A percentile compares a stretch with the other conserved stretches of the same genome.
phyloP scores from a whole-genome alignment of 495 filamentous ascomycete species.

The Penicillium paxilli region DNA sequence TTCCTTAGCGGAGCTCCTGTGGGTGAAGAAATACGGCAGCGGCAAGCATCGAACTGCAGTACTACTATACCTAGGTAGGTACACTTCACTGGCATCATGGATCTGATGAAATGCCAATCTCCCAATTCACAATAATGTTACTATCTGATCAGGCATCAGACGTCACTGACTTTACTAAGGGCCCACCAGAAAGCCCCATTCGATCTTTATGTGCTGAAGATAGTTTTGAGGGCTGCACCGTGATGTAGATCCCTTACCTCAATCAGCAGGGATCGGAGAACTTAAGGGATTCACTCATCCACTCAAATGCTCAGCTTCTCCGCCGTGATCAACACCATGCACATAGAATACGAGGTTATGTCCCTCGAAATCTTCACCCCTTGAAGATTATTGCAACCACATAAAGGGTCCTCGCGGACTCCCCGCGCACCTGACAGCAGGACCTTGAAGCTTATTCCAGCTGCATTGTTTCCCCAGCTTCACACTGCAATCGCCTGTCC shows the following conservation, averaged over 20 bases:
- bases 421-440: not conserved
- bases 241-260: constrained; percentile 1
- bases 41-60: no score
- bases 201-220: not conserved
- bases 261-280: constrained; percentile 2
- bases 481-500: constrained; percentile 5
- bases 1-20: no score
- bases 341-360: constrained; percentile 6
- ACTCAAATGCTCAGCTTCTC: not conserved
- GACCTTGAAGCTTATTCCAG: not conserved
- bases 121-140: no score
- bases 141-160: not conserved
- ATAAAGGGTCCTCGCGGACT: not conserved
- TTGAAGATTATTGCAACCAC: not conserved
- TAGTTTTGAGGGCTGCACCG: constrained; percentile 2
- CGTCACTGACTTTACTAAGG: not conserved
- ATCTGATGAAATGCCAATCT: no score
- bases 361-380: not conserved
- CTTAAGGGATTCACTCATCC: not conserved
- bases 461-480: not conserved
- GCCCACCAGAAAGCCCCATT: not conserved
- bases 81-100: no score
- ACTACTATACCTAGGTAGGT: no score
- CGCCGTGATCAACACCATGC: not conserved
- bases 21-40: no score